These are phyloP conservation scores for Leishmania tropica DNA, from an alignment of 208 protist genomes.

Conservation along the genomic window DNA sequence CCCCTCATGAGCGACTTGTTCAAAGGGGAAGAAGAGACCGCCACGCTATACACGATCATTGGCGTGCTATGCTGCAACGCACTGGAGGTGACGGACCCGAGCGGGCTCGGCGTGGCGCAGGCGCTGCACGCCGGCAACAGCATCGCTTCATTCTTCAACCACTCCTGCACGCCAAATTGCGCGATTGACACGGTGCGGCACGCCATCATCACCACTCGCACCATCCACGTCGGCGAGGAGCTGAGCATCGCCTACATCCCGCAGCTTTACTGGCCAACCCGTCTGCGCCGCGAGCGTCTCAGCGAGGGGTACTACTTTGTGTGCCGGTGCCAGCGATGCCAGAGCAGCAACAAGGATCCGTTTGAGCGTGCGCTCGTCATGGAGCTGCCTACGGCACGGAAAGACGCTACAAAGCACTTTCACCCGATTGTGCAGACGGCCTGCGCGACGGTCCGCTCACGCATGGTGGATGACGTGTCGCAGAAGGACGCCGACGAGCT, in stretches of 20 bases:
- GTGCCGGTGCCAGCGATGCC: slow-evolving; percentile 75
- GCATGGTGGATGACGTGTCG: slow-evolving; percentile 39
- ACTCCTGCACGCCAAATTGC: slow-evolving; percentile 86
- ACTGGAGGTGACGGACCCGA: slow-evolving; percentile 62
- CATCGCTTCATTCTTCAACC: slow-evolving; percentile 81
- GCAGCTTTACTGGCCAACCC: slow-evolving; percentile 84
- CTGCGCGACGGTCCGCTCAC: slow-evolving; percentile 50
- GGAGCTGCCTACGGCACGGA: slow-evolving; percentile 32
- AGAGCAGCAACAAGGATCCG: slow-evolving; percentile 32
- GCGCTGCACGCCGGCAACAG: slow-evolving; percentile 56
- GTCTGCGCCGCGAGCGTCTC: slow-evolving; percentile 63
- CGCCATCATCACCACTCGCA: slow-evolving; percentile 69
- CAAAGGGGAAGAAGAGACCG: slow-evolving; percentile 24
- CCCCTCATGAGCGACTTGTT: slow-evolving; percentile 44
- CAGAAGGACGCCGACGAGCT: slow-evolving; percentile 42
- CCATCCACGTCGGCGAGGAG: slow-evolving; percentile 61
- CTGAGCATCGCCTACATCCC: slow-evolving; percentile 87
- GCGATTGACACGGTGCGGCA: slow-evolving; percentile 48
- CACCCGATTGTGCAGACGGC: slow-evolving; percentile 51
- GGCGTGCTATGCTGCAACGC: slow-evolving; percentile 85
- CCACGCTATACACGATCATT: slow-evolving; percentile 43
- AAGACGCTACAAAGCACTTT: slow-evolving; percentile 45
- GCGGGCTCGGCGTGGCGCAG: slow-evolving; percentile 74
- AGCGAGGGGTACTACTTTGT: slow-evolving; percentile 74
- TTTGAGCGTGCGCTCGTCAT: slow-evolving; percentile 59